Evolutionary conservation across 1,284 basidiomycete genomes (phyloP).

Genomic region (Rhodotorula sp.): DNA sequence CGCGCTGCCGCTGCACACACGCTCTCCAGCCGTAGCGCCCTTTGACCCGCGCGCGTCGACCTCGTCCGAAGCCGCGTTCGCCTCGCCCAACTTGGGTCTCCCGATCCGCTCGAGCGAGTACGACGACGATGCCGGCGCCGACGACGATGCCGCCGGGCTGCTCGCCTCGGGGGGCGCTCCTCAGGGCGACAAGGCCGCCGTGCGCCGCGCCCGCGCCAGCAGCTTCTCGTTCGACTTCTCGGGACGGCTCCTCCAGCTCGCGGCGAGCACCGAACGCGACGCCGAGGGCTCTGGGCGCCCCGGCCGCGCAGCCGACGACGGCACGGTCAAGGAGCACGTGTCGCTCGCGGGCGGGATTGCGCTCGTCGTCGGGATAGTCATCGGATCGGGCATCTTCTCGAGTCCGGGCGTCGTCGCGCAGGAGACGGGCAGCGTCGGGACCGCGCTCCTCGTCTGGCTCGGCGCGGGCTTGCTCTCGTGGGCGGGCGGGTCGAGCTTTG

Average conservation of each 20-base stretch:
- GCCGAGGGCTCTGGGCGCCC: neutral
- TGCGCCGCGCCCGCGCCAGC: conserved; percentile 1
- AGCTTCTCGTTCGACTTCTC: conserved; percentile 30
- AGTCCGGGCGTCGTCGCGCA: conserved; percentile 74
- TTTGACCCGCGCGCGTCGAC: neutral
- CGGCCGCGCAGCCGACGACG: neutral
- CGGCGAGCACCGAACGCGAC: conserved; percentile 11
- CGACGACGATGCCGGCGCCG: conserved; percentile 17
- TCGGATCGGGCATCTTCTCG: conserved; percentile 80
- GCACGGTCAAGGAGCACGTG: conserved; percentile 21
- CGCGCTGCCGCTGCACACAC: neutral
- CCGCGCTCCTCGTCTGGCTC: conserved; percentile 45
- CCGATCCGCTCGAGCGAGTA: conserved; percentile 20
- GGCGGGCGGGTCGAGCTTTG: conserved; percentile 64
- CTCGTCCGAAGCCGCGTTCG: neutral
- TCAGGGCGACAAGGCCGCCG: neutral
- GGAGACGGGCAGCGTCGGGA: conserved; percentile 64
- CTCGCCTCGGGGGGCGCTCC: neutral
- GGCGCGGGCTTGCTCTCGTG: conserved; percentile 68
- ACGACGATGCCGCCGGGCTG: conserved; percentile 10
- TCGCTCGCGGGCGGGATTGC: conserved; percentile 21
- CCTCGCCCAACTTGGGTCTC: neutral
- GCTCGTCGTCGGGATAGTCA: conserved; percentile 33
- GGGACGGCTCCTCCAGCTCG: conserved; percentile 10
- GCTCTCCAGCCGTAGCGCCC: too few relatives aligned